Evolutionary conservation across 2,329 filamentous ascomycete species (phyloP).

Genomic region (Fusarium nematophilum): DNA sequence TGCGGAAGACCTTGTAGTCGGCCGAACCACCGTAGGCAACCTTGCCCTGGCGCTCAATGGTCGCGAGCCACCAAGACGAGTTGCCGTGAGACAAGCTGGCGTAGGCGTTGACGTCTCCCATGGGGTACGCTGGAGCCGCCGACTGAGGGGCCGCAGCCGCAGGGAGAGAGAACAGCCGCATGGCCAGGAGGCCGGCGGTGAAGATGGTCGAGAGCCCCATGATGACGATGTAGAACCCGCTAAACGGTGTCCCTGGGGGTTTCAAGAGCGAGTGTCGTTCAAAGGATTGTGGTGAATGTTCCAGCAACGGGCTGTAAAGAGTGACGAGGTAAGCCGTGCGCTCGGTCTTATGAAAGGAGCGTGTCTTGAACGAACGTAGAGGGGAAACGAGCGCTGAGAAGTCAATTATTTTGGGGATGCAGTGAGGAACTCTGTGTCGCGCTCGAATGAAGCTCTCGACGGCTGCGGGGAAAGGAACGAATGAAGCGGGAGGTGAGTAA

Average conservation of each 20-base stretch:
- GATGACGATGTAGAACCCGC: slow-evolving; percentile 55
- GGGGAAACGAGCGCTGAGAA: background rate
- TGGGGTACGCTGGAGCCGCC: too few species aligned
- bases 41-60: slow-evolving; percentile 75
- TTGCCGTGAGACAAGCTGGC: slow-evolving; percentile 33
- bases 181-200: slow-evolving; percentile 56
- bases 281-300: slow-evolving; percentile 27
- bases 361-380: background rate
- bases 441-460: slow-evolving; percentile 22
- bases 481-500: background rate
- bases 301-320: slow-evolving; percentile 21
- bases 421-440: slow-evolving; percentile 4
- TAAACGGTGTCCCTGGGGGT: slow-evolving; percentile 35
- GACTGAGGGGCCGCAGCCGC: slow-evolving; percentile 47
- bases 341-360: background rate
- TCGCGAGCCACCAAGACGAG: slow-evolving; percentile 77
- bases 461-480: background rate
- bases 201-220: slow-evolving; percentile 59
- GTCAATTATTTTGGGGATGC: background rate
- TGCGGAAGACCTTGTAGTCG: slow-evolving; percentile 79
- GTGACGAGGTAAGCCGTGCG: slow-evolving; percentile 27
- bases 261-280: slow-evolving; percentile 19
- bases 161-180: slow-evolving; percentile 54
- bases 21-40: slow-evolving; percentile 67
- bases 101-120: slow-evolving; percentile 28